A percentile compares a stretch with the other conserved stretches of the same genome.
phyloP scores from a whole-genome alignment of 73 alveolate genomes.

The Paramecium sonneborni region DNA sequence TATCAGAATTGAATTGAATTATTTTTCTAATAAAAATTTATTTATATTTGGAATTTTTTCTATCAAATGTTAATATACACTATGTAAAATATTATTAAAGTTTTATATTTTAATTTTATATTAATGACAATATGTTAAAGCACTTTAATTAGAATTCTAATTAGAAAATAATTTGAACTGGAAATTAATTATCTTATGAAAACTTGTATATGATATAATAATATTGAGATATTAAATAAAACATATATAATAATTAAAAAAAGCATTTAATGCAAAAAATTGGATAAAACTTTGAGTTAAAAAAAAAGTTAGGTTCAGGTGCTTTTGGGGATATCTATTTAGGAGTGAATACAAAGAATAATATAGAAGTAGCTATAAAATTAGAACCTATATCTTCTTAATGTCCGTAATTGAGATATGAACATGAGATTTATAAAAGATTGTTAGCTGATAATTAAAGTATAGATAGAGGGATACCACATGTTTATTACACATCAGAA shows the following conservation, averaged over 20 bases:
- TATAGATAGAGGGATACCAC: conserved; percentile 69
- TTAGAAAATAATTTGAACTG: too few species aligned
- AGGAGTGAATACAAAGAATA: conserved; percentile 78
- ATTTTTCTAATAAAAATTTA: too few species aligned
- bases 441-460: conserved; percentile 61
- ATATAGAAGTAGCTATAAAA: conserved; percentile 91
- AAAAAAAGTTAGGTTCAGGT: conserved; percentile 91
- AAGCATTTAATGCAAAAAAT: conserved; percentile 48
- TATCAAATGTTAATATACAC: too few species aligned
- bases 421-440: conserved; percentile 78
- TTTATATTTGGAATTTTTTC: too few species aligned
- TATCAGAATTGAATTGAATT: too few species aligned
- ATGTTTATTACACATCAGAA: conserved; percentile 73
- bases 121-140: too few species aligned
- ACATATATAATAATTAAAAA: not conserved
- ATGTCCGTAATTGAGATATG: conserved; percentile 87
- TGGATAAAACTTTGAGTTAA: conserved; percentile 77
- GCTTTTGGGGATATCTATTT: conserved; percentile 90
- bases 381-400: conserved; percentile 79
- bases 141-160: too few species aligned
- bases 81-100: too few species aligned
- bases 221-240: too few species aligned
- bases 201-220: too few species aligned
- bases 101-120: too few species aligned
- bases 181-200: too few species aligned